phyloP scores from a whole-genome alignment of 208 protist species.

The Tritrichomonas foetus region DNA sequence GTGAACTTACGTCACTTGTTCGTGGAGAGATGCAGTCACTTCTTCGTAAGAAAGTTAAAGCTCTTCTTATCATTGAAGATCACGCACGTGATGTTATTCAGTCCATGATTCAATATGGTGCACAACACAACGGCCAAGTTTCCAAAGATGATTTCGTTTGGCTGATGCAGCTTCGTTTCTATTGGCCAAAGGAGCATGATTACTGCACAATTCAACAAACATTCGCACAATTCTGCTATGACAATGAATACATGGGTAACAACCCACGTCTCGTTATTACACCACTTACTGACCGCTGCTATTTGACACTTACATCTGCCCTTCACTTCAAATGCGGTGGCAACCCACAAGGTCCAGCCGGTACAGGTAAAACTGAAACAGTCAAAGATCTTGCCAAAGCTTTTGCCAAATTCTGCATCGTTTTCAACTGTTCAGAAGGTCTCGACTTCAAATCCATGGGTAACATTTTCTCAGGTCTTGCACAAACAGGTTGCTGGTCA shows the following conservation, averaged over 20 bases:
- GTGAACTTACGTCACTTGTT: conserved; percentile 79
- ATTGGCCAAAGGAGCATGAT: conserved; percentile 70
- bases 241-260: conserved; percentile 95
- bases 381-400: conserved; percentile 94
- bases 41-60: conserved; percentile 83
- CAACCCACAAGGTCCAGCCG: conserved; percentile 80
- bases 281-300: conserved; percentile 89
- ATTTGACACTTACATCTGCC: conserved; percentile 92
- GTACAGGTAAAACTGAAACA: conserved; percentile 97
- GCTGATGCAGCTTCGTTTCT: conserved; percentile 87
- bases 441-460: conserved; percentile 89
- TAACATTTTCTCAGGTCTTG: conserved; percentile 85
- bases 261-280: conserved; percentile 91
- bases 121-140: conserved; percentile 61
- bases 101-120: conserved; percentile 67
- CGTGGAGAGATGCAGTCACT: conserved; percentile 74
- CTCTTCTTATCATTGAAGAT: conserved; percentile 95
- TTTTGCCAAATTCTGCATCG: conserved; percentile 88
- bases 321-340: conserved; percentile 72
- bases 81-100: conserved; percentile 91
- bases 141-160: conserved; percentile 85
- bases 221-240: conserved; percentile 76
- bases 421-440: conserved; percentile 96
- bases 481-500: conserved; percentile 90
- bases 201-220: conserved; percentile 79